These are phyloP conservation scores for Monosporozyma aquatica DNA, from an alignment of 805 yeast genomes.

Conservation along the genomic window DNA sequence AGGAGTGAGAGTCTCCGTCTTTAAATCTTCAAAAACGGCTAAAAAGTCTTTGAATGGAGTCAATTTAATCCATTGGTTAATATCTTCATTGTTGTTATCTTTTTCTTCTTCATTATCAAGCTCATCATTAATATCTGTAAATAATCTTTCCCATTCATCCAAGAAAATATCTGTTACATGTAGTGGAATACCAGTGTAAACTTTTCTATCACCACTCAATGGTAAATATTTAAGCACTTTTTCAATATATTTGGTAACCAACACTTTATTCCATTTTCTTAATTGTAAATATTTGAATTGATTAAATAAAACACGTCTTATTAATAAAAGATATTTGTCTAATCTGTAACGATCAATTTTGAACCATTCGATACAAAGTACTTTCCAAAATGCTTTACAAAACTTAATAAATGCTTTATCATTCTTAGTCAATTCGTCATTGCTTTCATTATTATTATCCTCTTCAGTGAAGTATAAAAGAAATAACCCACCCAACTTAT, in stretches of 20 bases:
- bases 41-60: constrained; percentile 50
- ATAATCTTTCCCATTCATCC: constrained; percentile 71
- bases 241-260: constrained; percentile 38
- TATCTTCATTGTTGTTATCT: constrained; percentile 31
- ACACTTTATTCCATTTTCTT: constrained; percentile 45
- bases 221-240: constrained; percentile 39
- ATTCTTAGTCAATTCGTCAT: constrained; percentile 13
- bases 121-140: constrained; percentile 41
- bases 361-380: constrained; percentile 76
- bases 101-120: constrained; percentile 38
- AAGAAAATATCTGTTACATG: constrained; percentile 77
- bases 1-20: constrained; percentile 37
- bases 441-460: constrained; percentile 20
- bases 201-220: constrained; percentile 47
- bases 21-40: constrained; percentile 49
- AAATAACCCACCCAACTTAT: constrained; percentile 49
- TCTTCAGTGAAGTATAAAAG: constrained; percentile 20
- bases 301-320: constrained; percentile 66
- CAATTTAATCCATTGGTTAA: constrained; percentile 29
- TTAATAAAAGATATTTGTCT: constrained; percentile 75
- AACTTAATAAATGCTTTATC: constrained; percentile 40
- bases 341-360: constrained; percentile 72
- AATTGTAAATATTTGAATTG: constrained; percentile 47
- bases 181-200: constrained; percentile 70
- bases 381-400: constrained; percentile 69